Percentiles rank a stretch among this genome's conserved stretches.
phyloP scores from a whole-genome alignment of 208 protist genomes.

The Trypanosoma cruzi region DNA sequence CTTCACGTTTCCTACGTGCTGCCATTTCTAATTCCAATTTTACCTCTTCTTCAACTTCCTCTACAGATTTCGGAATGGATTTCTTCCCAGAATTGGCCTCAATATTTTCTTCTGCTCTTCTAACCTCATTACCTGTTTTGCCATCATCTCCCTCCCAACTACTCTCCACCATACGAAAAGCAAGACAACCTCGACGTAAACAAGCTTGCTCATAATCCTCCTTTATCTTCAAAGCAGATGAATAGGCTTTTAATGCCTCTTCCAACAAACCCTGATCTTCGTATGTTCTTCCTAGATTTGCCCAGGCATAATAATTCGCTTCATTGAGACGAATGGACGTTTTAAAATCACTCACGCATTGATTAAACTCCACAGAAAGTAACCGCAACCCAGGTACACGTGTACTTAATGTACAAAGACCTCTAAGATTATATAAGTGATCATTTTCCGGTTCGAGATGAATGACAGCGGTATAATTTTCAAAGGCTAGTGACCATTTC shows the following conservation, averaged over 20 bases:
- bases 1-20: constrained; percentile 30
- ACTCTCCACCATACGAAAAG: constrained; percentile 46
- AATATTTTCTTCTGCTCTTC: constrained; percentile 5
- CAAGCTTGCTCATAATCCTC: constrained; percentile 75
- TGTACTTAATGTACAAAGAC: constrained; percentile 63
- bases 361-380: constrained; percentile 59
- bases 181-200: constrained; percentile 77
- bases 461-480: constrained; percentile 91
- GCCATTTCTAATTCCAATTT: constrained; percentile 27
- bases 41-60: constrained; percentile 53
- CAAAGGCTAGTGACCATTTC: constrained; percentile 76
- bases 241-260: constrained; percentile 77
- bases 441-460: constrained; percentile 87
- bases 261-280: constrained; percentile 73
- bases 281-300: constrained; percentile 85
- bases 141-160: constrained; percentile 12
- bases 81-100: not conserved
- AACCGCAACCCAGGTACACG: constrained; percentile 84
- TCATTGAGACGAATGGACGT: constrained; percentile 87
- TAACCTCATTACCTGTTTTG: not conserved
- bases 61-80: constrained; percentile 19
- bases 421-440: constrained; percentile 94
- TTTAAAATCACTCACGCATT: constrained; percentile 86
- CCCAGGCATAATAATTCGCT: constrained; percentile 93
- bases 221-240: constrained; percentile 62